phyloP scores from a whole-genome alignment of 495 filamentous ascomycete species.

The Lophiotrema nucula region DNA sequence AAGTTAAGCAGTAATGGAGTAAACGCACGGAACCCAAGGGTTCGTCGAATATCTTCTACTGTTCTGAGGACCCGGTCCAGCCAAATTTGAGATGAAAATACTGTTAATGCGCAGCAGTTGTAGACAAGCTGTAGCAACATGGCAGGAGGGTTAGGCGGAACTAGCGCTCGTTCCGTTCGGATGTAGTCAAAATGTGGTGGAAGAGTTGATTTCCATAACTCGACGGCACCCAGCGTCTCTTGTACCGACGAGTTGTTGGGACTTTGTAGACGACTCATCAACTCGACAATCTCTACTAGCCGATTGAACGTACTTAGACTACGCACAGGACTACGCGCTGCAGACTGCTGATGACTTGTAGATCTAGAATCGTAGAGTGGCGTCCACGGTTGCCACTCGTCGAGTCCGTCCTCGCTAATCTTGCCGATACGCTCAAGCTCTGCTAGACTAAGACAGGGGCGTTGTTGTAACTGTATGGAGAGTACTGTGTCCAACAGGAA shows the following conservation, averaged over 20 bases:
- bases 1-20: conserved; percentile 11
- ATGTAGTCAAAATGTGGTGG: conserved; percentile 16
- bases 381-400: conserved; percentile 74
- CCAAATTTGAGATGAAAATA: conserved; percentile 2
- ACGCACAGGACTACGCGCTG: conserved; percentile 52
- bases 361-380: conserved; percentile 40
- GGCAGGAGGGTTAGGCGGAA: conserved; percentile 12
- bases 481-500: conserved; percentile 66
- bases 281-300: conserved; percentile 48
- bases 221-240: conserved; percentile 2
- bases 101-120: neutral
- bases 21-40: conserved; percentile 6
- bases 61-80: conserved; percentile 1
- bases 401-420: conserved; percentile 62
- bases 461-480: conserved; percentile 53
- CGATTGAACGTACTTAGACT: conserved; percentile 64
- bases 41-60: conserved; percentile 3
- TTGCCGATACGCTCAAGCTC: conserved; percentile 48
- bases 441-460: conserved; percentile 53
- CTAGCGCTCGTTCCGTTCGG: neutral
- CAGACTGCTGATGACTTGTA: conserved; percentile 25
- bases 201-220: conserved; percentile 20
- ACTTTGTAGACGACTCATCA: too few species aligned
- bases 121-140: conserved; percentile 14
- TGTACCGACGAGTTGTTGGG: too few species aligned